Base-by-base conservation (phyloP, 108 stramenopile species). In the Chaetoceros muelleri region DNA sequence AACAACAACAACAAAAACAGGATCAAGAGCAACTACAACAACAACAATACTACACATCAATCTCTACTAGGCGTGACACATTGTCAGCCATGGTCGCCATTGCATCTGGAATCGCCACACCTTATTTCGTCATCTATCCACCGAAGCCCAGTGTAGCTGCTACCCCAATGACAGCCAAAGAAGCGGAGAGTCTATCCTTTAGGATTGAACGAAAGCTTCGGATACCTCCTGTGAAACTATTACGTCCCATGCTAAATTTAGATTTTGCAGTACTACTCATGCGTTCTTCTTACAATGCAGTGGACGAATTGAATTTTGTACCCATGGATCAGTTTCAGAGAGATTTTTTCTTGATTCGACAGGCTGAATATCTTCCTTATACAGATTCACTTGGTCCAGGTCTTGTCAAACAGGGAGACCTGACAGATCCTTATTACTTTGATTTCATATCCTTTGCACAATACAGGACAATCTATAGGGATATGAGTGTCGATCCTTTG, bases 361-460 rank as follows among this genome's bases (percentile, higher is more conserved):
- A 67, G 19, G 81, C 84, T 17, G 85, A 87, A 60, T 89, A 87
- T 46, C 53, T 83, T 60, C 34, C 60, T 7, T 93, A 93, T 56
- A 58, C 69, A 19, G 69, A 81, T 26, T 18, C 61, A 13, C 50
- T 87, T 1, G 83, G 85, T 3, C 55, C 68, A 10, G 85, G 85
- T 1, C 57, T 77, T 27, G 80, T 85, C 47, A 62, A 73, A 44
- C 83, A 93, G 55, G 92, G 92, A 3, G 84, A 87, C 44, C 52
- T 93, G 30, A 71, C 84, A 0, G 82, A 93, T 69, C 87, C 92
- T 0, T 78, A 79, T 49, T 93, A 93, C 68, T 93, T 93, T 74
- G 92, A 93, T 69, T 89, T 85, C 57, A 89, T 93, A 46, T 82
- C 80, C 0, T 89, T 81, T 73, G 85, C 87, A 21, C 92, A 93